A percentile compares a stretch with the other conserved stretches of the same genome.
These are phyloP conservation scores for Boletus insuetus DNA, from an alignment of 768 basidiomycete species.

Conservation along the genomic window DNA sequence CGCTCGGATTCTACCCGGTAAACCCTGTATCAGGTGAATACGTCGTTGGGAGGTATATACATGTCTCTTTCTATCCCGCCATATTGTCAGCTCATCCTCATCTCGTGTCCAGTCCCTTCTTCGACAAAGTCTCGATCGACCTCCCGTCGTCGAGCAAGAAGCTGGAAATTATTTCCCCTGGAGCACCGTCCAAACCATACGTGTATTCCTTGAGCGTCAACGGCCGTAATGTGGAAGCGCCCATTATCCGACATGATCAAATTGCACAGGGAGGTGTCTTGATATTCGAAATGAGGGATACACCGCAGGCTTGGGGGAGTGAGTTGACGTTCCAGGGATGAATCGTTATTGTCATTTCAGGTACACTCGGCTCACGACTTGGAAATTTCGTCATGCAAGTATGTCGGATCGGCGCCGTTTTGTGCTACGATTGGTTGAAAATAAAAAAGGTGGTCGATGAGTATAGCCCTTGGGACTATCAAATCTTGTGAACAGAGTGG, in stretches of 20 bases:
- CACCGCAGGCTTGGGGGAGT: slow-evolving; percentile 44
- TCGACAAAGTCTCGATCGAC: slow-evolving; percentile 51
- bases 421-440: too few relatives aligned
- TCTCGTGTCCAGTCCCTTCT: slow-evolving; percentile 42
- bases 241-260: slow-evolving; percentile 60
- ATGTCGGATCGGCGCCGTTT: too few relatives aligned
- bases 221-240: slow-evolving; percentile 39
- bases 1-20: slow-evolving; percentile 83
- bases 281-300: slow-evolving; percentile 62
- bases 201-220: slow-evolving; percentile 60
- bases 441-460: too few relatives aligned
- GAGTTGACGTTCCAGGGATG: background rate
- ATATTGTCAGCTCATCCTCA: background rate
- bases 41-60: slow-evolving; percentile 64
- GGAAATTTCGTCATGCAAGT: too few relatives aligned
- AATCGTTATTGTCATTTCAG: background rate
- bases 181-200: slow-evolving; percentile 59
- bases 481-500: too few relatives aligned
- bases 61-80: background rate
- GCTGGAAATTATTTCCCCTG: slow-evolving; percentile 53
- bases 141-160: slow-evolving; percentile 40
- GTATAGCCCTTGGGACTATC: too few relatives aligned
- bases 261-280: slow-evolving; percentile 56
- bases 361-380: too few relatives aligned
- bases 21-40: slow-evolving; percentile 78